Conservation (phyloP, 257 asterid genomes). For the Linaria vulgaris region DNA sequence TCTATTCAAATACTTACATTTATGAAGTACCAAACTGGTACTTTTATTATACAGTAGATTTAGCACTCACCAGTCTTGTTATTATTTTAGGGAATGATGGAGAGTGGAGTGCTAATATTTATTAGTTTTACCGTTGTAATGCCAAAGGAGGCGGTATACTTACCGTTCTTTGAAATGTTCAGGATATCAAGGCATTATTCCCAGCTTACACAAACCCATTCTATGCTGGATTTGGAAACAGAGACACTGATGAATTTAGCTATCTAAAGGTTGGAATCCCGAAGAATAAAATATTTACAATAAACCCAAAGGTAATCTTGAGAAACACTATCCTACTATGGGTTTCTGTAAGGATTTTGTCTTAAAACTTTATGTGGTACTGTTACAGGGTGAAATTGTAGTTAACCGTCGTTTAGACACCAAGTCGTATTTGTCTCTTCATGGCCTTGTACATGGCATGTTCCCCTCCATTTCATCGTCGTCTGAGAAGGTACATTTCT, state of each 20-base stretch:
- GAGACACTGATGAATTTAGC: conserved; percentile 94
- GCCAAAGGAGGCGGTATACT: neutral
- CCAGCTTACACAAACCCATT: conserved; percentile 83
- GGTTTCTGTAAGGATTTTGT: conserved; percentile 6
- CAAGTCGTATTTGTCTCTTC: conserved; percentile 68
- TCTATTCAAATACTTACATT: neutral
- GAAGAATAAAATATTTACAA: conserved; percentile 80
- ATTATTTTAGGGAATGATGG: too few species aligned
- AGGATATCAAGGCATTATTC: conserved; percentile 84
- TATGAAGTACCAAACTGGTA: neutral
- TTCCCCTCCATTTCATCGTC: conserved; percentile 60
- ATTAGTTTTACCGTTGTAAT: neutral
- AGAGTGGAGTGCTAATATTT: neutral
- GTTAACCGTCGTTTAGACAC: conserved; percentile 72
- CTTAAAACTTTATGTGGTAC: conserved; percentile 11
- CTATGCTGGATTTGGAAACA: conserved; percentile 97
- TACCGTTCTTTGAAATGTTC: conserved; percentile 22
- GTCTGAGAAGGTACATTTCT: conserved; percentile 64
- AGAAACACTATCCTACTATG: conserved; percentile 2
- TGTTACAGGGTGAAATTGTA: conserved; percentile 83
- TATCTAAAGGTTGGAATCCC: conserved; percentile 95
- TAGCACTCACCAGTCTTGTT: neutral
- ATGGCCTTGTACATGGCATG: conserved; percentile 74
- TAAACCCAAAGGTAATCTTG: conserved; percentile 74
- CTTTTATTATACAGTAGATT: neutral